A percentile compares a stretch with the other conserved stretches of the same genome.
phyloP scores from a whole-genome alignment of 805 yeast species.

The Ogataea paradorogensis region DNA sequence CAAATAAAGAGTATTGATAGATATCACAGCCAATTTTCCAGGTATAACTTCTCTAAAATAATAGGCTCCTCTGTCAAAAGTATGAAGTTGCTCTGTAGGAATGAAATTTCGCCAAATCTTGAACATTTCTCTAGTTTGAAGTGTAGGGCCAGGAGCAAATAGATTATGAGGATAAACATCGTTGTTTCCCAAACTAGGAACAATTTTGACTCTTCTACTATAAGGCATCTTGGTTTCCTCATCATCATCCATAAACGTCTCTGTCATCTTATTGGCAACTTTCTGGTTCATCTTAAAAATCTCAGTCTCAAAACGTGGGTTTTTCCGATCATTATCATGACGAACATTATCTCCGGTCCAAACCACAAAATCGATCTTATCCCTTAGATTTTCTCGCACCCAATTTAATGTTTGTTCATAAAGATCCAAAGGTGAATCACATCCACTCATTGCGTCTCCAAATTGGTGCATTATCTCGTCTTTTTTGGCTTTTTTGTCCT shows the following conservation, averaged over 20 bases:
- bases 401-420: constrained; percentile 64
- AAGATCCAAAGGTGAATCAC: constrained; percentile 69
- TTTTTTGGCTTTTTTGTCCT: constrained; percentile 33
- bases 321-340: constrained; percentile 73
- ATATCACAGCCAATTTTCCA: constrained; percentile 68
- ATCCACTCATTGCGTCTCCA: constrained; percentile 74
- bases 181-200: constrained; percentile 81
- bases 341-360: constrained; percentile 92
- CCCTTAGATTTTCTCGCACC: constrained; percentile 61
- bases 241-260: constrained; percentile 48
- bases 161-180: constrained; percentile 88
- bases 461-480: constrained; percentile 56
- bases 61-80: constrained; percentile 72
- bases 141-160: constrained; percentile 84
- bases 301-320: constrained; percentile 70
- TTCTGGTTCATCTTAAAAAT: constrained; percentile 67
- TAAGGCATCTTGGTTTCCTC: constrained; percentile 30
- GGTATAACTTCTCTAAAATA: constrained; percentile 79
- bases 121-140: constrained; percentile 75
- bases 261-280: constrained; percentile 51
- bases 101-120: constrained; percentile 70
- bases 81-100: constrained; percentile 74
- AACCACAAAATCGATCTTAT: constrained; percentile 77
- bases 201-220: constrained; percentile 38
- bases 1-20: constrained; percentile 73